Conservation (phyloP, 768 basidiomycete species). For the Suillus alpinus region DNA sequence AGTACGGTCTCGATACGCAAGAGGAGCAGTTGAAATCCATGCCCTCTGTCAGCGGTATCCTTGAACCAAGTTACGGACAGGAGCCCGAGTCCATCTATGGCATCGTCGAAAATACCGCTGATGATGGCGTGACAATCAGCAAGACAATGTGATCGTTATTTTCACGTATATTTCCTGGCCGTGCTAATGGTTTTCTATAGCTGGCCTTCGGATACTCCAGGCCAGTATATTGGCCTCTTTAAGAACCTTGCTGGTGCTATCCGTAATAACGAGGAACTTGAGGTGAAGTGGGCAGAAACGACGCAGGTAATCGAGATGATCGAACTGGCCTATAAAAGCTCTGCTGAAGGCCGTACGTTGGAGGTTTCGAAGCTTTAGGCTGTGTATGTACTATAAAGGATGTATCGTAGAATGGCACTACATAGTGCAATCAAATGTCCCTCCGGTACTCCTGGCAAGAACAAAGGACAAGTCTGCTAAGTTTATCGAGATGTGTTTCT, state of each 20-base stretch:
- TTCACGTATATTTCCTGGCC: constrained; percentile 18
- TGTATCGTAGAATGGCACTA: background rate
- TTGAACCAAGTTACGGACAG: constrained; percentile 48
- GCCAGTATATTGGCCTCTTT: constrained; percentile 61
- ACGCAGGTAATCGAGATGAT: constrained; percentile 72
- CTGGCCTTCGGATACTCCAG: constrained; percentile 60
- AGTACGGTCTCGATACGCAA: constrained; percentile 76
- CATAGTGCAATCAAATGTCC: background rate
- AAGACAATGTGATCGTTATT: constrained; percentile 32
- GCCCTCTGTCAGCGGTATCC: constrained; percentile 42
- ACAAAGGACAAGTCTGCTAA: background rate
- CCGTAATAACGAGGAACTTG: constrained; percentile 47
- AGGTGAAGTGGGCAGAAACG: constrained; percentile 74
- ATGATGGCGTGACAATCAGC: constrained; percentile 37
- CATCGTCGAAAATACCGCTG: constrained; percentile 51
- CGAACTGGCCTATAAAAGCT: constrained; percentile 68
- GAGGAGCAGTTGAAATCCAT: constrained; percentile 72
- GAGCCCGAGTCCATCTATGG: constrained; percentile 68
- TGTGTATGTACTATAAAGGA: background rate
- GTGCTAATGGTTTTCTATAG: constrained; percentile 33
- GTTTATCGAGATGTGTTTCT: background rate
- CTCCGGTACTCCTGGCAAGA: background rate
- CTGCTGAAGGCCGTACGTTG: constrained; percentile 54
- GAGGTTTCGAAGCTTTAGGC: constrained; percentile 21
- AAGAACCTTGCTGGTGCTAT: constrained; percentile 65